Conservation (phyloP, 2,329 filamentous ascomycete species). For the Westerdykella sp. region DNA sequence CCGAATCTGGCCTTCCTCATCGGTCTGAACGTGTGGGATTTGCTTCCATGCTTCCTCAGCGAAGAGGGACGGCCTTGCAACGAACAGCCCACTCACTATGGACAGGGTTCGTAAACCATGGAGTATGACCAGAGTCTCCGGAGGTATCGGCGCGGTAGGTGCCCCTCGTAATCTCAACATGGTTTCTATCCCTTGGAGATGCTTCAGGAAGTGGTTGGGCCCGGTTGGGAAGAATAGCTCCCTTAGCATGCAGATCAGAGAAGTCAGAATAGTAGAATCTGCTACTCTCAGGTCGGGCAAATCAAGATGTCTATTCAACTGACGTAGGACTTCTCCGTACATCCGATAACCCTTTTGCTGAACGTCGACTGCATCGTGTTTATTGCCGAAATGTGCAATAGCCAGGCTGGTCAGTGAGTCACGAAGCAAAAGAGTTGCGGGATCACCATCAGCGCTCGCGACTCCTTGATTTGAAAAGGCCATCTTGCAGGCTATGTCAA, state of each 20-base stretch:
- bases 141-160: constrained; percentile 5
- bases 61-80: constrained; percentile 15
- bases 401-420: constrained; percentile 20
- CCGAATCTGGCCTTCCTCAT: constrained; percentile 11
- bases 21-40: constrained; percentile 8
- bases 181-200: constrained; percentile 23
- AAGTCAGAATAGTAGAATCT: constrained; percentile 22
- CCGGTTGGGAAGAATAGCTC: constrained; percentile 26
- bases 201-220: constrained; percentile 21
- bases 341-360: constrained; percentile 15
- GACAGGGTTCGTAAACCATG: constrained; percentile 17
- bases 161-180: constrained; percentile 21
- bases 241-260: constrained; percentile 21
- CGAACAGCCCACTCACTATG: constrained; percentile 19
- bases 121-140: constrained; percentile 12
- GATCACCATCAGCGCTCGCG: not conserved
- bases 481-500: constrained; percentile 23
- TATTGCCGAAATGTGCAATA: constrained; percentile 21
- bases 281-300: constrained; percentile 13
- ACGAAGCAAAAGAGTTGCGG: constrained; percentile 16
- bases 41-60: constrained; percentile 20
- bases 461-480: constrained; percentile 6
- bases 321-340: constrained; percentile 20
- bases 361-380: constrained; percentile 16
- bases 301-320: constrained; percentile 17